These are phyloP conservation scores for Penstemon eatonii DNA, from an alignment of 257 asterid species.

Conservation along the genomic window DNA sequence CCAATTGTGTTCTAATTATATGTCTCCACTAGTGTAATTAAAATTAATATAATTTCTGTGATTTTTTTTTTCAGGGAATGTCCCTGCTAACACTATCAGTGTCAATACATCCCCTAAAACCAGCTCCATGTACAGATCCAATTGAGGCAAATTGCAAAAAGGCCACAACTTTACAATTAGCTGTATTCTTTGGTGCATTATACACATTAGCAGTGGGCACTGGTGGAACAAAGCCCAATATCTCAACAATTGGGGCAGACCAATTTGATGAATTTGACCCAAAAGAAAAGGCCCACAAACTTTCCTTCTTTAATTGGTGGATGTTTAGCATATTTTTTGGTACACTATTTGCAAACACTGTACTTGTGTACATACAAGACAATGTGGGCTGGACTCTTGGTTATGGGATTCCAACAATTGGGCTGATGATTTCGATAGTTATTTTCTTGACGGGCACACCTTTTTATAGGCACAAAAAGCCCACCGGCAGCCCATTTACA, in stretches of 20 bases:
- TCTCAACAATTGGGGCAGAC: conserved; percentile 91
- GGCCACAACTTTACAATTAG: conserved; percentile 60
- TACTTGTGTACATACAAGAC: conserved; percentile 81
- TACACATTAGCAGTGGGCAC: conserved; percentile 77
- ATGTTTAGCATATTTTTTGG: conserved; percentile 84
- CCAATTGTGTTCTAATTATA: too few relatives aligned
- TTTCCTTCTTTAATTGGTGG: conserved; percentile 98
- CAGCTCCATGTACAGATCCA: conserved; percentile 61
- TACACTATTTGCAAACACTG: conserved; percentile 77
- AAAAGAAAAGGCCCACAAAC: conserved; percentile 73
- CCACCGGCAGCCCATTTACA: conserved; percentile 87
- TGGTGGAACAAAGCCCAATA: conserved; percentile 89
- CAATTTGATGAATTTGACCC: conserved; percentile 84
- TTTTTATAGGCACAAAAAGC: conserved; percentile 70
- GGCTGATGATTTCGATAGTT: conserved; percentile 55
- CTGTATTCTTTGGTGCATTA: conserved; percentile 69
- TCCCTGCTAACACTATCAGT: conserved; percentile 64
- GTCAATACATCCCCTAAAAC: conserved; percentile 60
- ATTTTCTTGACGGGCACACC: conserved; percentile 73
- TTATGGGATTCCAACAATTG: conserved; percentile 77
- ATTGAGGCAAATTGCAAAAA: conserved; percentile 43
- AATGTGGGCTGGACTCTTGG: conserved; percentile 88
- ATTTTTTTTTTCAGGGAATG: conserved; percentile 64
- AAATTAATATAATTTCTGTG: neutral
- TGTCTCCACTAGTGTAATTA: too few relatives aligned